phyloP scores from a whole-genome alignment of 768 basidiomycete species.

The Macrolepiota dolichaula region DNA sequence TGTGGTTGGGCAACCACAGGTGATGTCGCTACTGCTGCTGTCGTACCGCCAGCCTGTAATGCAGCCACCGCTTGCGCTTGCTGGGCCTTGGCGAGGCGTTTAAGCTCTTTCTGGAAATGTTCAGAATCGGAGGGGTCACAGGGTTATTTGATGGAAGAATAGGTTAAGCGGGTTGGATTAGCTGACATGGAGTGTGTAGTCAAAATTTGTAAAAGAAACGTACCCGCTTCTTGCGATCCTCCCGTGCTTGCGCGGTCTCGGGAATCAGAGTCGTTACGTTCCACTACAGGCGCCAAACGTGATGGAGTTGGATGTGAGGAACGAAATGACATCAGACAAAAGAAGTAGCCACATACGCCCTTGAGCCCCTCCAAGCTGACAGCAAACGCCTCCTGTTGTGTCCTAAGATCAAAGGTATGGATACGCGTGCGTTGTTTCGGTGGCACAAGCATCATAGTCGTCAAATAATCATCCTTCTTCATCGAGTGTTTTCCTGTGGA shows the following conservation, averaged over 20 bases:
- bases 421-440: conserved; percentile 70
- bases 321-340: conserved; percentile 10
- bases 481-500: conserved; percentile 68
- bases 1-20: conserved; percentile 13
- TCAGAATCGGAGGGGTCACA: conserved; percentile 7
- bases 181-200: not conserved
- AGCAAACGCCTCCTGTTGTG: conserved; percentile 70
- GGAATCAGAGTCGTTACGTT: conserved; percentile 57
- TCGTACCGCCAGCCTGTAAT: not conserved
- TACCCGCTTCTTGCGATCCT: conserved; percentile 76
- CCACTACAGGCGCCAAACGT: conserved; percentile 43
- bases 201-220: conserved; percentile 26
- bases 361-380: conserved; percentile 72
- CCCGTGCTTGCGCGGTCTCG: conserved; percentile 71
- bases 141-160: conserved; percentile 3
- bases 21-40: conserved; percentile 3
- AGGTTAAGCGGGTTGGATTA: conserved; percentile 7
- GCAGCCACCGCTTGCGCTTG: conserved; percentile 15
- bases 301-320: conserved; percentile 2
- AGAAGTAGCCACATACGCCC: conserved; percentile 47
- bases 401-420: conserved; percentile 57
- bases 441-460: conserved; percentile 61
- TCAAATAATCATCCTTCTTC: conserved; percentile 76
- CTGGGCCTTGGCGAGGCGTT: conserved; percentile 60
- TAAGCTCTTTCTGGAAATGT: conserved; percentile 61